These are phyloP conservation scores for Curvularia sp. DNA, from an alignment of 2,329 filamentous ascomycete species.

Conservation along the genomic window DNA sequence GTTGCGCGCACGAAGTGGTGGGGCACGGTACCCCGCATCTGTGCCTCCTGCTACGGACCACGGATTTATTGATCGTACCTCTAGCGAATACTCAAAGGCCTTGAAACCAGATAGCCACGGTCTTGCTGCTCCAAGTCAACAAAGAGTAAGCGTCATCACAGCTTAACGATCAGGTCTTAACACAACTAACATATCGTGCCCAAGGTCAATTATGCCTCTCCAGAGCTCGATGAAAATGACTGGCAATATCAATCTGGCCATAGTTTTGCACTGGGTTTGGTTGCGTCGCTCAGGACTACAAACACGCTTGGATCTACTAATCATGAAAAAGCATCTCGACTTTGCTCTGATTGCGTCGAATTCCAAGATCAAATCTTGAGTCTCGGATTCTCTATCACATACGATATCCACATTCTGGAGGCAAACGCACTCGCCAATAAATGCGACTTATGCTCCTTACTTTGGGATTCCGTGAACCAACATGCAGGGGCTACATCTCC, in stretches of 20 bases:
- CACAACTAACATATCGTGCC: neutral
- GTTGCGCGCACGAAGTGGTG: too few species aligned
- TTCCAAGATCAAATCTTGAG: neutral
- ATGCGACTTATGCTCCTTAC: neutral
- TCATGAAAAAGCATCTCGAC: neutral
- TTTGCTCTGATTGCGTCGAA: neutral
- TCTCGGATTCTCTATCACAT: neutral
- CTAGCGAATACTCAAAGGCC: neutral
- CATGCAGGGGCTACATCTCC: neutral
- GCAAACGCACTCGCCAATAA: neutral
- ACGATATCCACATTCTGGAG: neutral
- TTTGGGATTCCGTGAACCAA: neutral
- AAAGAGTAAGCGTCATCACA: neutral
- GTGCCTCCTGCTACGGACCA: neutral
- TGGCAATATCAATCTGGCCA: conserved; percentile 8
- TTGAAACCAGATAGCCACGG: neutral
- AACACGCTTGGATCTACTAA: neutral
- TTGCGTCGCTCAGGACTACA: neutral
- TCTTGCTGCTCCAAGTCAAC: neutral
- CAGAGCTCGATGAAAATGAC: conserved; percentile 13
- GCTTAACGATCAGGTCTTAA: neutral
- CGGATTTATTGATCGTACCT: neutral
- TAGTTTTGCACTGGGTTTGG: neutral
- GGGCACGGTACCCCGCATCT: too few species aligned
- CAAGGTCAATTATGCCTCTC: conserved; percentile 5